Conservation (phyloP, 2,329 filamentous ascomycete genomes). For the Aureobasidium melanogenum region DNA sequence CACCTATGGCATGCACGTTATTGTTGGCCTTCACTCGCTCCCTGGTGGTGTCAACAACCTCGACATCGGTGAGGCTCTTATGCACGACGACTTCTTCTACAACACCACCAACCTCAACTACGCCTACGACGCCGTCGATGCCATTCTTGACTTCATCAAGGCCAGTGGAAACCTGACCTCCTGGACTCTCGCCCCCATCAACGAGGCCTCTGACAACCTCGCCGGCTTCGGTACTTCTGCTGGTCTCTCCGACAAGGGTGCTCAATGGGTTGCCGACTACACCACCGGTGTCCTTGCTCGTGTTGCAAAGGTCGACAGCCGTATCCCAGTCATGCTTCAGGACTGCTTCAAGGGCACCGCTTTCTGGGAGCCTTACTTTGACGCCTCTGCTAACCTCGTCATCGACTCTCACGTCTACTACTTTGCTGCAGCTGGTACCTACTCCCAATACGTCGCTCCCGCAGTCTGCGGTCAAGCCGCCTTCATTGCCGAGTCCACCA, state of each 20-base stretch:
- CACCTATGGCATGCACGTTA: conserved; percentile 29
- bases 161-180: not conserved
- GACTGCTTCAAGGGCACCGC: conserved; percentile 17
- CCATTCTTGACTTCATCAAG: conserved; percentile 13
- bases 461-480: conserved; percentile 18
- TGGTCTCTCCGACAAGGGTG: conserved; percentile 23
- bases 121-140: conserved; percentile 12
- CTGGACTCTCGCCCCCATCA: conserved; percentile 14
- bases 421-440: conserved; percentile 16
- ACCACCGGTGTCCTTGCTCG: conserved; percentile 22
- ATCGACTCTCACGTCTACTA: conserved; percentile 23
- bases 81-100: conserved; percentile 28
- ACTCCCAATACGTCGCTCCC: conserved; percentile 15
- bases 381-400: conserved; percentile 17
- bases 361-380: conserved; percentile 18
- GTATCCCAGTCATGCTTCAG: conserved; percentile 28
- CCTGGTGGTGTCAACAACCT: conserved; percentile 25
- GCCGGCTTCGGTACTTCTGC: conserved; percentile 25
- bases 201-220: conserved; percentile 25
- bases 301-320: conserved; percentile 19
- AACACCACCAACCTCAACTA: conserved; percentile 28
- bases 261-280: conserved; percentile 27
- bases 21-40: conserved; percentile 28
- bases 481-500: conserved; percentile 14
- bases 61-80: conserved; percentile 21